These are phyloP conservation scores for Hypoxylon sp. DNA, from an alignment of 2,329 filamentous ascomycete genomes.

Conservation along the genomic window DNA sequence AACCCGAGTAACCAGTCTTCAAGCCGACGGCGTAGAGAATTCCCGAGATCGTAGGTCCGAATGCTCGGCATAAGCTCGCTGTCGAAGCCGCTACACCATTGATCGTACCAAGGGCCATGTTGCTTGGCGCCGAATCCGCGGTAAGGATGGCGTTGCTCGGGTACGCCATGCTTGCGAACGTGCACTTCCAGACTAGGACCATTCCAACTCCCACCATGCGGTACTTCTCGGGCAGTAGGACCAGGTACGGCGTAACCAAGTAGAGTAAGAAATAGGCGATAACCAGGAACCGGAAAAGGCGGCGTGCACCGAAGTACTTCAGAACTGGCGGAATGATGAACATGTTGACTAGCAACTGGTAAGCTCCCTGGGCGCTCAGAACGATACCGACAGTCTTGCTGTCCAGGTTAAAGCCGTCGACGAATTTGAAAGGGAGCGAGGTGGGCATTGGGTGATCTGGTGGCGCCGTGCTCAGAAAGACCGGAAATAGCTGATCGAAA, in stretches of 20 bases:
- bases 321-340: conserved; percentile 84
- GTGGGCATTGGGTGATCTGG: conserved; percentile 58
- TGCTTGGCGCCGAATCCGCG: conserved; percentile 85
- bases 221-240: conserved; percentile 76
- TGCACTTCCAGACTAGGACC: conserved; percentile 90
- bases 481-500: conserved; percentile 91
- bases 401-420: conserved; percentile 82
- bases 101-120: conserved; percentile 85
- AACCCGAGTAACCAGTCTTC: conserved; percentile 80
- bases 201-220: conserved; percentile 79
- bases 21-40: conserved; percentile 84
- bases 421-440: conserved; percentile 85
- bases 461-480: conserved; percentile 79
- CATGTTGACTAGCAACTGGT: conserved; percentile 87
- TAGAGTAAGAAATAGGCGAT: conserved; percentile 89
- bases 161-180: conserved; percentile 89
- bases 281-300: conserved; percentile 83
- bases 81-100: conserved; percentile 93
- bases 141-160: conserved; percentile 89
- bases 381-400: conserved; percentile 88
- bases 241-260: conserved; percentile 85
- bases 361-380: conserved; percentile 85
- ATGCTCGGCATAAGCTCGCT: conserved; percentile 85
- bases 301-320: conserved; percentile 77
- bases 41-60: conserved; percentile 89